phyloP scores from a whole-genome alignment of 768 basidiomycete genomes.

The Rubroboletus satanas region DNA sequence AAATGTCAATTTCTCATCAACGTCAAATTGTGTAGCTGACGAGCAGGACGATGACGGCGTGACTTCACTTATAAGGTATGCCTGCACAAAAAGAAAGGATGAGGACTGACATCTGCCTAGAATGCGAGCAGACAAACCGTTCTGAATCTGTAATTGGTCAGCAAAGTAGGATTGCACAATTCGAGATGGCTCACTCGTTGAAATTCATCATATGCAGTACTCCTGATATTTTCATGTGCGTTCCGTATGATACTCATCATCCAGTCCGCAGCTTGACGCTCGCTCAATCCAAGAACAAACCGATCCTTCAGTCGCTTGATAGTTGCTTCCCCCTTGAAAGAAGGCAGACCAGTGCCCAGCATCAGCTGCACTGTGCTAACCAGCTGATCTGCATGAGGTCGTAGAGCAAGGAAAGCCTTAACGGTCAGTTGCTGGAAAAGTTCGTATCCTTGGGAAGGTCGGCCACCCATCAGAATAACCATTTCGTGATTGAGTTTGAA shows the following conservation, averaged over 20 bases:
- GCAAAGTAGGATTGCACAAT: not conserved
- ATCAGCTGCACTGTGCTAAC: constrained; percentile 87
- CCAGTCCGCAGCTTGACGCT: constrained; percentile 89
- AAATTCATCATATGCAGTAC: constrained; percentile 94
- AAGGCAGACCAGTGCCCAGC: constrained; percentile 92
- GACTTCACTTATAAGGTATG: constrained; percentile 29
- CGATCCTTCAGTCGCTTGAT: constrained; percentile 84
- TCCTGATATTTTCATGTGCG: constrained; percentile 92
- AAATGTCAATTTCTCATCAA: not conserved
- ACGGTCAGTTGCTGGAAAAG: constrained; percentile 91
- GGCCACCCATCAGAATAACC: constrained; percentile 96
- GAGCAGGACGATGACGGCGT: not conserved
- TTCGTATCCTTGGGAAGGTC: constrained; percentile 90
- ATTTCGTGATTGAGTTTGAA: constrained; percentile 99
- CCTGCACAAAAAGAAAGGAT: constrained; percentile 16
- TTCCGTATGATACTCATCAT: constrained; percentile 89
- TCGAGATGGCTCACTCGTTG: constrained; percentile 58
- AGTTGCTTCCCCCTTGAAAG: constrained; percentile 94
- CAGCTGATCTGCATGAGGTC: constrained; percentile 91
- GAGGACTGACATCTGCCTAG: not conserved
- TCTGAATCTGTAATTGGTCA: constrained; percentile 40
- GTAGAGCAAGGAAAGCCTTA: constrained; percentile 94
- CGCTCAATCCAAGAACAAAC: constrained; percentile 77
- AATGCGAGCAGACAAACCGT: constrained; percentile 33
- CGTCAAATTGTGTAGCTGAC: not conserved